Evolutionary conservation across 805 yeast species (phyloP).

Genomic region (Saturnispora bothae): DNA sequence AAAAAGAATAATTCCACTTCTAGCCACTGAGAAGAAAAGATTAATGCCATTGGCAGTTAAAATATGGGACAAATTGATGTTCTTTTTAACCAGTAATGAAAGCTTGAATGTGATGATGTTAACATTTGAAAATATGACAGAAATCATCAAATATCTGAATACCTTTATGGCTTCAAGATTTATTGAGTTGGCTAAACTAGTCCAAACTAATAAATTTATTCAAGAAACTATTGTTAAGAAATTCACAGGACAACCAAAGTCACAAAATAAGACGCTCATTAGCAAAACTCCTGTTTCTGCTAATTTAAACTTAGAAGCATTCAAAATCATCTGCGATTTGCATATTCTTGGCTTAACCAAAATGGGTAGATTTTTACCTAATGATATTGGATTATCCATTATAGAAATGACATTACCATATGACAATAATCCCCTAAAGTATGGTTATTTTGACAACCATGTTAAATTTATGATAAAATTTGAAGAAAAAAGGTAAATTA

Average conservation of each 20-base stretch:
- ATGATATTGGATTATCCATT: constrained; percentile 28
- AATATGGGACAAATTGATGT: constrained; percentile 38
- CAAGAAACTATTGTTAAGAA: constrained; percentile 8
- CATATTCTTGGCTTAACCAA: constrained; percentile 28
- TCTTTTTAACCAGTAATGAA: constrained; percentile 12
- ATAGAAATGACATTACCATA: constrained; percentile 24
- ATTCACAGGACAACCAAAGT: constrained; percentile 7
- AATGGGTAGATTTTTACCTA: constrained; percentile 34
- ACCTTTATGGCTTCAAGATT: constrained; percentile 39
- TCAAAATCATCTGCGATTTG: constrained; percentile 22
- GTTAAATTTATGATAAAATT: constrained; percentile 4
- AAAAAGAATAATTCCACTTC: constrained; percentile 34
- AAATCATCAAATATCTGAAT: constrained; percentile 30
- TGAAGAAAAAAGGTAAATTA: neutral
- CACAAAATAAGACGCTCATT: constrained; percentile 2
- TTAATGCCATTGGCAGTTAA: constrained; percentile 42
- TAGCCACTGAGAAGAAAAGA: constrained; percentile 38
- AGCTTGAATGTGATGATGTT: constrained; percentile 24
- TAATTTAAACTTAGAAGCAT: constrained; percentile 20
- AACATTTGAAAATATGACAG: constrained; percentile 21
- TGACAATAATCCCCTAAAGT: constrained; percentile 14
- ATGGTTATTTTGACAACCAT: constrained; percentile 24
- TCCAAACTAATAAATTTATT: constrained; percentile 9
- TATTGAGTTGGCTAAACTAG: constrained; percentile 28
- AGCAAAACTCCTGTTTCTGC: constrained; percentile 20